These are phyloP conservation scores for Daldinia loculata DNA, from an alignment of 495 filamentous ascomycete species.

Conservation along the genomic window DNA sequence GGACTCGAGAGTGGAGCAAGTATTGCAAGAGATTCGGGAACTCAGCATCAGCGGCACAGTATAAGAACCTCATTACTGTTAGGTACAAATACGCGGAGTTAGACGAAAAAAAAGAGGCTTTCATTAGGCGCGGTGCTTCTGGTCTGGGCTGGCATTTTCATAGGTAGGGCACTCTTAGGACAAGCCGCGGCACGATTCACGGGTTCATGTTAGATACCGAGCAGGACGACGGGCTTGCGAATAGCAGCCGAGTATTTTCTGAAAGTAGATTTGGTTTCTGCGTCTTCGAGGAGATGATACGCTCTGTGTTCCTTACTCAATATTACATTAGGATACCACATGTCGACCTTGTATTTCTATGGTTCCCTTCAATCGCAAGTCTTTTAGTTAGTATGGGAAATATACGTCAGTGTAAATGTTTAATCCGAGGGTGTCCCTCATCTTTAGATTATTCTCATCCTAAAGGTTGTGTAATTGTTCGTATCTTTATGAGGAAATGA, in stretches of 20 bases:
- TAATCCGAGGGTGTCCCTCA: neutral
- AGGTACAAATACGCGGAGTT: constrained; percentile 27
- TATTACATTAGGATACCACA: constrained; percentile 4
- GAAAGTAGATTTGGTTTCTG: constrained; percentile 15
- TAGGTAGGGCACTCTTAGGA: constrained; percentile 11
- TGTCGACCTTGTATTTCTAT: constrained; percentile 1
- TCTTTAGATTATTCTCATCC: neutral
- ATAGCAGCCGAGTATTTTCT: constrained; percentile 18
- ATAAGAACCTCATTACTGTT: constrained; percentile 39
- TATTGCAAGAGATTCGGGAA: constrained; percentile 95
- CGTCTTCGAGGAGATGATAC: constrained; percentile 1
- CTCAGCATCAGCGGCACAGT: constrained; percentile 83
- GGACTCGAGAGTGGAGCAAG: constrained; percentile 92
- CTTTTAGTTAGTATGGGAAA: neutral
- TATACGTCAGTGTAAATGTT: neutral
- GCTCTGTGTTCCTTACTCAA: neutral
- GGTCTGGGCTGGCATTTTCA: constrained; percentile 29
- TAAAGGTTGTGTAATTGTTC: neutral
- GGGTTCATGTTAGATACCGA: constrained; percentile 30
- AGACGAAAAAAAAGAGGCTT: constrained; percentile 17
- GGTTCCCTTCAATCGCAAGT: neutral
- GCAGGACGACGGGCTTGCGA: constrained; percentile 21
- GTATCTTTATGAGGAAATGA: neutral
- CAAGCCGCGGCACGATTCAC: constrained; percentile 18
- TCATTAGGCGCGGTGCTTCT: constrained; percentile 14